Percentiles rank a stretch among this genome's conserved stretches.
Conservation (phyloP, 768 basidiomycete species). For the Pisolithus microcarpus region DNA sequence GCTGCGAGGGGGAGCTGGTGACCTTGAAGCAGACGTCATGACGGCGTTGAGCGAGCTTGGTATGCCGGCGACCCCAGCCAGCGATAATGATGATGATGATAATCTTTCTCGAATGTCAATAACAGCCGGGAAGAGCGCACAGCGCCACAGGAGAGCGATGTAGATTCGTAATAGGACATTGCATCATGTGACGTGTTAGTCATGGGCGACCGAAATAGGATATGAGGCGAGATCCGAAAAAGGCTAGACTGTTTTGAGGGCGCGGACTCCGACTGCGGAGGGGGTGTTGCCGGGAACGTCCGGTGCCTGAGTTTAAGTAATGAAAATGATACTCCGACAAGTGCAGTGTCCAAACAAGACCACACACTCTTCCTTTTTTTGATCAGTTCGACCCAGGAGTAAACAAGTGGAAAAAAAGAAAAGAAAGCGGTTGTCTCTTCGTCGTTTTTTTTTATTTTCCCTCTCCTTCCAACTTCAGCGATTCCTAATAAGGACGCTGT, state of each 20-base stretch:
- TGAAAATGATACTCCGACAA: conserved; percentile 29
- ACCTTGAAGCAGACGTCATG: conserved; percentile 22
- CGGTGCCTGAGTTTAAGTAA: conserved; percentile 21
- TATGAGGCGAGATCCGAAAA: conserved; percentile 17
- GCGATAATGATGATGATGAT: too few relatives aligned
- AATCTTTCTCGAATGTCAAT: conserved; percentile 32
- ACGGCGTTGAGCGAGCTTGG: conserved; percentile 27
- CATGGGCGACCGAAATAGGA: conserved; percentile 20
- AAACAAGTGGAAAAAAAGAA: too few relatives aligned
- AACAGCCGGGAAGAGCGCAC: conserved; percentile 26
- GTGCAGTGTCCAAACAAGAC: conserved; percentile 23
- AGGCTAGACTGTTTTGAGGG: conserved; percentile 23
- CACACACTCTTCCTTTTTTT: conserved; percentile 31
- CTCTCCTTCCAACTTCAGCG: conserved; percentile 38
- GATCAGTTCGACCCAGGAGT: too few relatives aligned
- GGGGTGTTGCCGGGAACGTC: conserved; percentile 28
- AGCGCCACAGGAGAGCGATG: conserved; percentile 24
- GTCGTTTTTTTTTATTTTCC: conserved; percentile 13
- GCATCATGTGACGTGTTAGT: background rate
- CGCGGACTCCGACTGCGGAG: conserved; percentile 28
- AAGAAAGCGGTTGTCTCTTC: conserved; percentile 16
- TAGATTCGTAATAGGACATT: background rate
- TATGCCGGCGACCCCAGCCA: conserved; percentile 13
- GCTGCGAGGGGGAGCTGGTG: conserved; percentile 18
- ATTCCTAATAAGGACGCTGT: conserved; percentile 35